These are phyloP conservation scores for Irpex sp. DNA, from an alignment of 1,284 basidiomycete genomes.

Conservation along the genomic window DNA sequence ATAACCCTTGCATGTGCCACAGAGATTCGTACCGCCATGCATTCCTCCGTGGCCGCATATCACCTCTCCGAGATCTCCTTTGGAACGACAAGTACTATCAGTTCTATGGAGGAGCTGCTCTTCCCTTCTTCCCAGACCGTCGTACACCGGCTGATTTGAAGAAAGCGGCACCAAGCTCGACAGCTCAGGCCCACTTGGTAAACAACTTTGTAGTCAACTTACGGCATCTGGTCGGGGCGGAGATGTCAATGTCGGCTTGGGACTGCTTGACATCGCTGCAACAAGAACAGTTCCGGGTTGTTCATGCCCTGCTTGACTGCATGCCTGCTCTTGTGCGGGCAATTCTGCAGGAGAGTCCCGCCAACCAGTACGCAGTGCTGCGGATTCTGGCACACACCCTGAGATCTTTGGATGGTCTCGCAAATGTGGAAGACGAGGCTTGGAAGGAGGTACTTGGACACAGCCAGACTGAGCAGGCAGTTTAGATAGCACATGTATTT, in stretches of 20 bases:
- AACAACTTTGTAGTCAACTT: not conserved
- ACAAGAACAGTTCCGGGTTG: not conserved
- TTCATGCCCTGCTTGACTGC: not conserved
- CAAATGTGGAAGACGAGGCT: conserved; percentile 16
- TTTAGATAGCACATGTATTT: no score
- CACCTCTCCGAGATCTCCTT: no score
- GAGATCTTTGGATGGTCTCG: conserved; percentile 19
- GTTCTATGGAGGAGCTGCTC: no score
- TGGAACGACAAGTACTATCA: no score
- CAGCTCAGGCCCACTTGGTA: not conserved
- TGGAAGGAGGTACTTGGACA: not conserved
- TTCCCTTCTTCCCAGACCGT: no score
- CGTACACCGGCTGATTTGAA: no score
- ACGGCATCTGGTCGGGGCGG: not conserved
- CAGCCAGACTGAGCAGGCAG: no score
- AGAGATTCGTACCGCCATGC: no score
- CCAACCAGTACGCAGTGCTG: not conserved
- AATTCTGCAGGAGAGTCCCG: not conserved
- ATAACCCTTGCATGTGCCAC: no score
- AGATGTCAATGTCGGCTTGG: not conserved
- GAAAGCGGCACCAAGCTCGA: no score
- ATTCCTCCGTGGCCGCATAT: no score
- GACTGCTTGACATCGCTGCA: not conserved
- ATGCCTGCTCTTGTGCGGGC: not conserved
- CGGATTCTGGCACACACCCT: conserved; percentile 13